Base-by-base conservation (phyloP, 2,329 filamentous ascomycete species). In the Phialophora expanda region DNA sequence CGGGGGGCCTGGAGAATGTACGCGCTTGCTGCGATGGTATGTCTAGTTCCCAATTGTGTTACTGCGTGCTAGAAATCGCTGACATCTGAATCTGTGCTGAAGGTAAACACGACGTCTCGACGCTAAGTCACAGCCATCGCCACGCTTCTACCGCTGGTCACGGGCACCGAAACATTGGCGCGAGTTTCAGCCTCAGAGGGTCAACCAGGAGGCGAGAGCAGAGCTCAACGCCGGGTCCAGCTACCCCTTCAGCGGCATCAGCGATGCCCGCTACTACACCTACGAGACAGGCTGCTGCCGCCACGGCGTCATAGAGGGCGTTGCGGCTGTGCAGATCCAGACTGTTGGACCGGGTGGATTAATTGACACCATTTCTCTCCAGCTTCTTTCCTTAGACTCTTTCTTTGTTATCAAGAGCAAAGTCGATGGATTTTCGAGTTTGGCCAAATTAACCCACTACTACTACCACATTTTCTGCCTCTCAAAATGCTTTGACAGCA, bases 11-110 rank as follows among this genome's bases (percentile, higher is more conserved):
- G 73, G 94, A 98, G 83, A 97, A 99, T 77, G 95, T 99, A 70
- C 86, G 95, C 75, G 93, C 94, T 66, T 99, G 95, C 81, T 99
- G 95, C 79, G 95, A 98, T 85, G 95, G 93, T 94, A 85, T 56
- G 71, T 61, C n/a, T 56, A 51, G n/a, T 56, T 2, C 26, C 8
- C 6, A 38, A n/a, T 14, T 22, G 17, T 38, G 46, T 22, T 17
- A 1, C 34, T 30, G 22, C 17, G 24, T 28, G 38, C 20, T 30
- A 1, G 2, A 24, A 30, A 4, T 20, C 50, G 26, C 56, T 66
- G 48, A 68, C 26, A 53, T 57, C 8, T 14, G 8, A 26, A n/a
- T 28, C 17, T 32, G 30, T 51, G 14, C 41, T 62, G 30, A 44
- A 72, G 70, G 70, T 57, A 71, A 72, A 64, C 70, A 72, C 54